phyloP scores from a whole-genome alignment of 257 asterid species.

The Jacaranda mimosifolia region DNA sequence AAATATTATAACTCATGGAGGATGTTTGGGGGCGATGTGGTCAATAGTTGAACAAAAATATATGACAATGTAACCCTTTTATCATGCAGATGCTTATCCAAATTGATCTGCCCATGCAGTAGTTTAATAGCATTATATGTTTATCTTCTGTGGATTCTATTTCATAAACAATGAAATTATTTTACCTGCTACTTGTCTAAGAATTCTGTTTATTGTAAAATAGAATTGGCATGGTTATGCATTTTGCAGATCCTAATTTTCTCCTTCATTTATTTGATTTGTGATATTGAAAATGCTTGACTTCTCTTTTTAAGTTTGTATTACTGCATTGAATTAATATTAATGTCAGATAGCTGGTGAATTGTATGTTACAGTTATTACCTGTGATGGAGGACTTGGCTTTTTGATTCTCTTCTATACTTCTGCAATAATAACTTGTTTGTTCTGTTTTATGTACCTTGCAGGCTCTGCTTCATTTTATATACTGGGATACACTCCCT shows the following conservation, averaged over 20 bases:
- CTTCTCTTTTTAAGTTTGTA: too few species aligned
- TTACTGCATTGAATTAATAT: too few species aligned
- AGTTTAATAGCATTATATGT: not conserved
- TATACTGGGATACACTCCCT: slow-evolving; percentile 84
- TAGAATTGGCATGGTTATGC: not conserved
- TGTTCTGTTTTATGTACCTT: slow-evolving; percentile 24
- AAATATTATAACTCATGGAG: too few species aligned
- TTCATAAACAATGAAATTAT: not conserved
- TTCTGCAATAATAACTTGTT: slow-evolving; percentile 3
- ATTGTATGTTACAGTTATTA: too few species aligned
- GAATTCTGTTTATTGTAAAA: not conserved
- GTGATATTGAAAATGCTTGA: too few species aligned
- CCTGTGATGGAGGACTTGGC: not conserved
- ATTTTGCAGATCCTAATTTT: not conserved
- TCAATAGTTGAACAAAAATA: not conserved
- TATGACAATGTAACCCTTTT: not conserved
- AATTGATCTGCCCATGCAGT: slow-evolving; percentile 16
- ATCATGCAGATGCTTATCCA: not conserved
- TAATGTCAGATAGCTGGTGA: too few species aligned
- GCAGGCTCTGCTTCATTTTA: slow-evolving; percentile 88
- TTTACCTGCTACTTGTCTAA: not conserved
- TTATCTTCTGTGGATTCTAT: not conserved
- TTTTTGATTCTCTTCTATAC: not conserved
- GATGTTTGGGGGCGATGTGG: too few species aligned
- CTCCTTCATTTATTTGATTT: too few species aligned